phyloP scores from a whole-genome alignment of 2,329 filamentous ascomycete genomes.

The Niveomyces coronatus region DNA sequence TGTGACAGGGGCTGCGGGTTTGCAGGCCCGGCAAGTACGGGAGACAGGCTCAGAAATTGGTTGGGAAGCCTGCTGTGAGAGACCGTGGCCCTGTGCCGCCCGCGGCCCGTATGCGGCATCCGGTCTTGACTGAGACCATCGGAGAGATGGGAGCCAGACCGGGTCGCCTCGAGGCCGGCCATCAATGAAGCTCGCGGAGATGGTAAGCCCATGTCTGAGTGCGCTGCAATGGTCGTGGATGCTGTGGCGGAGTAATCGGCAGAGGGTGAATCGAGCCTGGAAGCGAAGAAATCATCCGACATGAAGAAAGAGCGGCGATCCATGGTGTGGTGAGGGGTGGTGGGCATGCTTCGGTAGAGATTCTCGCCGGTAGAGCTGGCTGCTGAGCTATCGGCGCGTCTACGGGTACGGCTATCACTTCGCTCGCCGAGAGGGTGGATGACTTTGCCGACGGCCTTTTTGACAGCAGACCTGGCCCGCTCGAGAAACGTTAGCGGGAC shows the following conservation, averaged over 20 bases:
- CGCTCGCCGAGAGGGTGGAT: slow-evolving; percentile 51
- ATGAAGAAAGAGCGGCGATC: slow-evolving; percentile 43
- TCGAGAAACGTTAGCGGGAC: slow-evolving; percentile 82
- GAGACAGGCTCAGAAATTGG: slow-evolving; percentile 30
- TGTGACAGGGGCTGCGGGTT: slow-evolving; percentile 8
- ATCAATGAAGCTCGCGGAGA: slow-evolving; percentile 29
- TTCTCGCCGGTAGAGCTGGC: slow-evolving; percentile 54
- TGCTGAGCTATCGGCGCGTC: slow-evolving; percentile 50
- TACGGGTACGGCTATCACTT: slow-evolving; percentile 42
- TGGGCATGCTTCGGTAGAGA: slow-evolving; percentile 31
- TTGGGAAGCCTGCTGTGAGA: slow-evolving; percentile 33
- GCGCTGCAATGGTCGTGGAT: slow-evolving; percentile 17
- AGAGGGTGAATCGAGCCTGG: slow-evolving; percentile 3
- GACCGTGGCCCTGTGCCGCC: slow-evolving; percentile 32
- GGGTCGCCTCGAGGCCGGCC: neutral
- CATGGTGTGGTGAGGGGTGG: slow-evolving; percentile 43
- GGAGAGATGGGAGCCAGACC: neutral
- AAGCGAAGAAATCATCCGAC: slow-evolving; percentile 44
- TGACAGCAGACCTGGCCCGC: slow-evolving; percentile 68
- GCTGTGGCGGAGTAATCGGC: slow-evolving; percentile 15
- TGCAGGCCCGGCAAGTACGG: slow-evolving; percentile 1
- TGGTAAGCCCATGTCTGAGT: slow-evolving; percentile 24
- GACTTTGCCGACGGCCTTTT: slow-evolving; percentile 54
- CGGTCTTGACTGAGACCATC: slow-evolving; percentile 16
- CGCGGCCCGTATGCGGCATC: slow-evolving; percentile 19